A percentile compares a stretch with the other conserved stretches of the same genome.
Conservation (phyloP, 2,329 filamentous ascomycete genomes). For the Trichophyton schoenleinii region DNA sequence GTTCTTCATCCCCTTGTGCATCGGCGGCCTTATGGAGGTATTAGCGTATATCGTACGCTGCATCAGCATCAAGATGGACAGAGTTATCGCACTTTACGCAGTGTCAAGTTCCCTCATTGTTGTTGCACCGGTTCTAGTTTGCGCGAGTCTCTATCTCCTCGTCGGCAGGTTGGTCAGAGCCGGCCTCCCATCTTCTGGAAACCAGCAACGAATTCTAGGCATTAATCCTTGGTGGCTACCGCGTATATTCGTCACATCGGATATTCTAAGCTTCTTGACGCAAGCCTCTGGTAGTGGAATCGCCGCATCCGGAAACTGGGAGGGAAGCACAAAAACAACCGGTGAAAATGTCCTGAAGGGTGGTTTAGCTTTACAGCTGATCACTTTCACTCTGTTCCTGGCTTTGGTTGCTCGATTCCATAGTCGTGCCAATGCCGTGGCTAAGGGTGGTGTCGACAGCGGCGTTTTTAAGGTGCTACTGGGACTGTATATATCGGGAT, state of each 20-base stretch:
- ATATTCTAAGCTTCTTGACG: constrained; percentile 36
- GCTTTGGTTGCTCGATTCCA: constrained; percentile 32
- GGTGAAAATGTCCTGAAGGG: constrained; percentile 34
- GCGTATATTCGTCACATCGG: constrained; percentile 35
- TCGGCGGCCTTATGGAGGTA: constrained; percentile 34
- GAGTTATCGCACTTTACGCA: constrained; percentile 29
- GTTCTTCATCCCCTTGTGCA: constrained; percentile 34
- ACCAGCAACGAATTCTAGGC: constrained; percentile 25
- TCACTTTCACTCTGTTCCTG: constrained; percentile 32
- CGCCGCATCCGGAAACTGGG: constrained; percentile 34
- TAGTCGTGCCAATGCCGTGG: constrained; percentile 17
- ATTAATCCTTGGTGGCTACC: constrained; percentile 32
- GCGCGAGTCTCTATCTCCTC: constrained; percentile 41
- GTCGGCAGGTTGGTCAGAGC: constrained; percentile 36
- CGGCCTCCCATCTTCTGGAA: constrained; percentile 21
- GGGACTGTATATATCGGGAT: constrained; percentile 35
- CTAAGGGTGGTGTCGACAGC: constrained; percentile 17
- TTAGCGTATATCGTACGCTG: constrained; percentile 31
- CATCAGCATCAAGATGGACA: constrained; percentile 26
- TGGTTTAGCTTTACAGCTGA: constrained; percentile 32
- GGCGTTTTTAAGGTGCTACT: constrained; percentile 30
- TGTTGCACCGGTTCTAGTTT: constrained; percentile 39
- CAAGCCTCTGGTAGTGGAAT: constrained; percentile 37
- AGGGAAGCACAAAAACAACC: constrained; percentile 26
- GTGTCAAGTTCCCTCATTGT: constrained; percentile 33